Evolutionary conservation across 768 basidiomycete species (phyloP).

Genomic region (Russula virescens): DNA sequence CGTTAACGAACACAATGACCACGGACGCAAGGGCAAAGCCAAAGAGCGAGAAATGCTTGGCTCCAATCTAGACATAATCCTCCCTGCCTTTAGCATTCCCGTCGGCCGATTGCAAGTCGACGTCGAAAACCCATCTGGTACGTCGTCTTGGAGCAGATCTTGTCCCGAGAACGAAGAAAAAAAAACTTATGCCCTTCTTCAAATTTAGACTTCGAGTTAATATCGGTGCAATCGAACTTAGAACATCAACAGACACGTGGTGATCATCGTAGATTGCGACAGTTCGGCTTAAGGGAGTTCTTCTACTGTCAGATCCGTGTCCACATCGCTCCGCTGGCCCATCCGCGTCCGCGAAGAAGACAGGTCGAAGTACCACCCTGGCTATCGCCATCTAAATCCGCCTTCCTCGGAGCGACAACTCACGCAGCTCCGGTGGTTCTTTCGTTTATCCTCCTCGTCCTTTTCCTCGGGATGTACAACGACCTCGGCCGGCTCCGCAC

Average conservation of each 20-base stretch:
- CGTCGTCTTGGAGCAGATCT: slow-evolving; percentile 23
- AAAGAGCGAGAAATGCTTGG: slow-evolving; percentile 31
- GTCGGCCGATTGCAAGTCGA: slow-evolving; percentile 60
- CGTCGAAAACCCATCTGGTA: slow-evolving; percentile 50
- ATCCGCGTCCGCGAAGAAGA: background rate
- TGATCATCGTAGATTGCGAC: slow-evolving; percentile 45
- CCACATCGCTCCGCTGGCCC: slow-evolving; percentile 5
- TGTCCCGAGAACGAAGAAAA: background rate
- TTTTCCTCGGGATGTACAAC: slow-evolving; percentile 27
- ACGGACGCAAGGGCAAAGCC: slow-evolving; percentile 31
- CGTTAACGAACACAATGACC: slow-evolving; percentile 35
- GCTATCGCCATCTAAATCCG: background rate
- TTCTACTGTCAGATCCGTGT: slow-evolving; percentile 49
- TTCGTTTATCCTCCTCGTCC: slow-evolving; percentile 28
- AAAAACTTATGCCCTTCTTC: background rate
- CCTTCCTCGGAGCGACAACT: slow-evolving; percentile 23
- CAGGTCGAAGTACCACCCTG: background rate
- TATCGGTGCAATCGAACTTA: slow-evolving; percentile 50
- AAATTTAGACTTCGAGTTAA: slow-evolving; percentile 38
- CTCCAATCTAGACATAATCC: slow-evolving; percentile 40
- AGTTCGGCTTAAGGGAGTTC: slow-evolving; percentile 50
- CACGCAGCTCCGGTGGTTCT: slow-evolving; percentile 28
- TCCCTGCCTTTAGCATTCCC: slow-evolving; percentile 71
- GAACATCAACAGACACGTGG: slow-evolving; percentile 40
- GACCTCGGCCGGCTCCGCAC: slow-evolving; percentile 30